Evolutionary conservation across 179 eudicot genomes (phyloP), one percentile per base, ranked within the genome.

Genomic region (Actinidia polygama): DNA sequence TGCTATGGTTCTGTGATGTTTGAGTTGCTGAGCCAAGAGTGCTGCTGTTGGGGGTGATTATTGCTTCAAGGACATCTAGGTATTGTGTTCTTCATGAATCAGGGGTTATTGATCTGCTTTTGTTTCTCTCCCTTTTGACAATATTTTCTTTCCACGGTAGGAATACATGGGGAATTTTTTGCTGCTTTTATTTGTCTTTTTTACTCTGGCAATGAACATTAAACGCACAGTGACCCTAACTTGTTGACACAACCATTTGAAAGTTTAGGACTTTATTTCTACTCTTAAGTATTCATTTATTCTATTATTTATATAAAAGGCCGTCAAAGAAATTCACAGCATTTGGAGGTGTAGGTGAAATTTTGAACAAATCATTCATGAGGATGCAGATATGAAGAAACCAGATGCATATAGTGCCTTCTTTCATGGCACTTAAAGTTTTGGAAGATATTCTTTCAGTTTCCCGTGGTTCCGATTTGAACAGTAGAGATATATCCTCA

Each of bases 41-140:
- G 44, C 72, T 63, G 70, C 72, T 36, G 21, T 49, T 78, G 81
- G 8, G 24, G 81, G 81, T 49, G 81, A 12, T 62, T 49, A 23
- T 30, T 47, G 71, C 71, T 76, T 30, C 66, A 57, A 76, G 66
- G 21, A 77, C 26, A 40, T 77, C 44, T 47, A 49, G 72, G 67
- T 78, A 47, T 47, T 78, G 11, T 16, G 46, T 72, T 62, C 58
- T 78, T 77, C 64, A 78, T 78, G 80, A 53, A 24, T 78, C 72
- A 78, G 59, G 71, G 80, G 69, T 77, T 46, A n/a, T 47, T 77
- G 51, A 46, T 77, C 70, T 44, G 3, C 46, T 61, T 77, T n/a
- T 76, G 10, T 58, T 44, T 57, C 68, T 58, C 68, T 70, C 54
- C 75, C 19, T 21, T 47, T 49, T 47, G 12, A 21, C 21, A 47